These are phyloP conservation scores for Candida krabiensis DNA, from an alignment of 805 yeast species.

Conservation along the genomic window DNA sequence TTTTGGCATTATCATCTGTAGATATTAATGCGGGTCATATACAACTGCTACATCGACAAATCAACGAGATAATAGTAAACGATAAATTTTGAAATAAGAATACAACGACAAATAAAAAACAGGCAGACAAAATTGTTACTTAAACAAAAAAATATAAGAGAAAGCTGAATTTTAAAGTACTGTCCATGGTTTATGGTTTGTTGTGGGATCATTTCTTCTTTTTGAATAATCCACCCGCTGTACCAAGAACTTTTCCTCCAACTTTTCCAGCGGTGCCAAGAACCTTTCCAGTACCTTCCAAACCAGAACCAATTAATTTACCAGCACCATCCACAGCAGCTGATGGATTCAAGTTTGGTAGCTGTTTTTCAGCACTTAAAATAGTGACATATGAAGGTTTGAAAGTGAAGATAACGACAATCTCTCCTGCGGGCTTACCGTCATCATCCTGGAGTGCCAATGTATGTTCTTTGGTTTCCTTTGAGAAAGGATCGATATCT, in stretches of 20 bases:
- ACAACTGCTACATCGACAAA: too few species aligned
- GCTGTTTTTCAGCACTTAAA: conserved; percentile 39
- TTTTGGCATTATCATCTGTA: too few species aligned
- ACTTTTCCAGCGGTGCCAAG: conserved; percentile 52
- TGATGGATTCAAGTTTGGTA: conserved; percentile 37
- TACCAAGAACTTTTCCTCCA: conserved; percentile 52
- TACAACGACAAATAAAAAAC: too few species aligned
- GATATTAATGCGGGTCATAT: too few species aligned
- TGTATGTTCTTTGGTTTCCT: conserved; percentile 44
- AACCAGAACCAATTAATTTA: conserved; percentile 42
- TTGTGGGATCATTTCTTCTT: too few species aligned
- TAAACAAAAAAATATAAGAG: too few species aligned
- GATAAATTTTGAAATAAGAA: too few species aligned
- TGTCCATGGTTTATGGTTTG: too few species aligned
- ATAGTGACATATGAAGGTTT: conserved; percentile 63
- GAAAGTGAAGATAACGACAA: conserved; percentile 60
- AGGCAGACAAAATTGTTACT: too few species aligned
- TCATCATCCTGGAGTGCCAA: conserved; percentile 52
- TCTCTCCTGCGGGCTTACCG: conserved; percentile 61
- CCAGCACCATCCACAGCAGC: conserved; percentile 50
- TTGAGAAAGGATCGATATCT: conserved; percentile 57
- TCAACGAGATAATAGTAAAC: too few species aligned
- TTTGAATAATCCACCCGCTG: conserved; percentile 39
- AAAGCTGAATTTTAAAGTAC: too few species aligned
- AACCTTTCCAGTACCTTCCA: conserved; percentile 41